These are phyloP conservation scores for Boletus sensibilis DNA, from an alignment of 768 basidiomycete genomes.

Conservation along the genomic window DNA sequence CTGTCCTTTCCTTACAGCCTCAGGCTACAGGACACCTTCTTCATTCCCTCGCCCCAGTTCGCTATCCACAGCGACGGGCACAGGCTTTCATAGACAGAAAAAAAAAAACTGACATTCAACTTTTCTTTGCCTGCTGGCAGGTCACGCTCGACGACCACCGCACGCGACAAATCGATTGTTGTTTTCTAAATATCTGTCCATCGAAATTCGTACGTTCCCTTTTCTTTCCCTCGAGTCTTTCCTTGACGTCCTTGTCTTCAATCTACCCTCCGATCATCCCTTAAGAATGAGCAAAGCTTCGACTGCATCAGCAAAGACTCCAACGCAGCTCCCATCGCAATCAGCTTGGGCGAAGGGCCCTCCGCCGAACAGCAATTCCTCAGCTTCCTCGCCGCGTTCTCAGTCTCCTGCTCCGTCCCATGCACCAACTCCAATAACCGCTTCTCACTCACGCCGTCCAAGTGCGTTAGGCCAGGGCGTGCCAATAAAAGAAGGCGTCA, in stretches of 20 bases:
- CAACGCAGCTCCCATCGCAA: conserved; percentile 69
- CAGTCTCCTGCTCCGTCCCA: conserved; percentile 70
- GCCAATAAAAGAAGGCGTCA: conserved; percentile 77
- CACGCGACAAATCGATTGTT: conserved; percentile 58
- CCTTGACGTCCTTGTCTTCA: neutral
- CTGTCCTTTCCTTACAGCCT: conserved; percentile 40
- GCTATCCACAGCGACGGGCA: conserved; percentile 39
- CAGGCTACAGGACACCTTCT: conserved; percentile 35
- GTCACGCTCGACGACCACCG: conserved; percentile 84
- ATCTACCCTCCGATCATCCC: conserved; percentile 6
- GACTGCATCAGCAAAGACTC: conserved; percentile 70
- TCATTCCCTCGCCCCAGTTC: conserved; percentile 29
- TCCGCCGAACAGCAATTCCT: conserved; percentile 54
- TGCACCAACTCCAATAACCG: conserved; percentile 43
- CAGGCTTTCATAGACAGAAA: conserved; percentile 40
- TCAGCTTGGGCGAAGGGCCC: conserved; percentile 94
- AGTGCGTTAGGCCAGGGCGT: conserved; percentile 72
- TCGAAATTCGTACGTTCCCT: conserved; percentile 42
- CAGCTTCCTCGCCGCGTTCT: conserved; percentile 63
- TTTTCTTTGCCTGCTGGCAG: conserved; percentile 86
- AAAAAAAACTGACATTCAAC: conserved; percentile 40
- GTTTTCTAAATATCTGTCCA: conserved; percentile 47
- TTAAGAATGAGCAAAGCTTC: conserved; percentile 93
- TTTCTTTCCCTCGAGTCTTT: conserved; percentile 10
- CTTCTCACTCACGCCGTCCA: conserved; percentile 74